Evolutionary conservation across 306 rosid species (phyloP), one percentile per base, ranked within the genome.

Genomic region (Prosopis cineraria): DNA sequence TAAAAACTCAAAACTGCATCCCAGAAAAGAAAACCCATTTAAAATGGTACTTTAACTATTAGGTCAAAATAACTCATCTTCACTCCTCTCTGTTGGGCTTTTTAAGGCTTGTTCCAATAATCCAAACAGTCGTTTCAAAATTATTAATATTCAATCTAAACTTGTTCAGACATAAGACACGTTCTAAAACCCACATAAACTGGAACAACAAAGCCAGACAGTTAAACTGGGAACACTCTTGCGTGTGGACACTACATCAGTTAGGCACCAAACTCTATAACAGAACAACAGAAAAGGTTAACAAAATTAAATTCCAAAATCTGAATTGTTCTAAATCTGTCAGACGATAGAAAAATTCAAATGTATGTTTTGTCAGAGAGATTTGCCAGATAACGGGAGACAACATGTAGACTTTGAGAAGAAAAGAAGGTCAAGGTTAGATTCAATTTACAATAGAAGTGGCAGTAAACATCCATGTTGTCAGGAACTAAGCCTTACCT

Each of bases 401-500:
- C 52, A 55, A 6, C 6, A 67, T 53, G 39, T 14, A 25, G 36
- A 66, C 10, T 29, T 9, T 48, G 40, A 10, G 10, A 41, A n/a
- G 4, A 50, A 24, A 5, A 19, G 22, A 40, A 31, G 34, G 67
- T 65, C 24, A 59, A 52, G 1, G 14, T n/a, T 5, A 40, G 7
- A 9, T 62, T 62, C 34, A 62, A 33, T 62, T 14, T 22, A 37
- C 36, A n/a, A 78, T 40, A 64, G 8, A 19, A 22, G 78, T 56
- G 70, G 39, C 31, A 68, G 45, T 19, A 33, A 77, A 73, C 34
- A 30, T 75, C 53, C n/a, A 39, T 62, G 53, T 40, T 76, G 44
- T 27, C 7, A 64, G 20, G 33, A 48, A 73, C 56, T 45, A 52
- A 34, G 50, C 58, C 85, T 86, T 66, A 95, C 99, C 98, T 78